Percentiles rank a stretch among this genome's conserved stretches.
Evolutionary conservation across 257 asterid genomes (phyloP).

Genomic region (Apocynum venetum): DNA sequence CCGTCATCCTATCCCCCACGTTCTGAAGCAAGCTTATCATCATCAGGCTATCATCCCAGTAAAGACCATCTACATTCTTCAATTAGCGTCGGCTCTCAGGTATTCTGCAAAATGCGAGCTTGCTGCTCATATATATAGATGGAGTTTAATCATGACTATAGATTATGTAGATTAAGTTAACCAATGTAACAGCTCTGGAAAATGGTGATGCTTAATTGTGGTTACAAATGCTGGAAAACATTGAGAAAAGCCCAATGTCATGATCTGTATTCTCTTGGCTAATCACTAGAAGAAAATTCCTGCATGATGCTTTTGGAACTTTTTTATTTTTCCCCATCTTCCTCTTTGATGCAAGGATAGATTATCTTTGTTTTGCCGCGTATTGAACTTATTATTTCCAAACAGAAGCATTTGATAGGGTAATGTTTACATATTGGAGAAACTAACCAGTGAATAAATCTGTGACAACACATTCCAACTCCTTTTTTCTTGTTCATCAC

Average conservation of each 20-base stretch:
- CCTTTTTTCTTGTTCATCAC: neutral
- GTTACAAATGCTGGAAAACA: neutral
- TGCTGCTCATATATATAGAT: neutral
- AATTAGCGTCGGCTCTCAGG: constrained; percentile 44
- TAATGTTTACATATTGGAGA: neutral
- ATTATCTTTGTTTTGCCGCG: neutral
- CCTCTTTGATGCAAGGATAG: neutral
- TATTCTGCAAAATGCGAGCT: constrained; percentile 19
- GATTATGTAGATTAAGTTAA: neutral
- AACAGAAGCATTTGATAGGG: neutral
- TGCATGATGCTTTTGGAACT: neutral
- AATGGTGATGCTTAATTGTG: neutral
- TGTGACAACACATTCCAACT: neutral
- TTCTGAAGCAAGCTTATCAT: constrained; percentile 36
- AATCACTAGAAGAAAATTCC: neutral
- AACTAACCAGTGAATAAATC: neutral
- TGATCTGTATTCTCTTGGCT: neutral
- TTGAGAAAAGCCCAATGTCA: neutral
- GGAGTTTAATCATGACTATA: neutral
- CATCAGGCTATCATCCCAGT: constrained; percentile 28
- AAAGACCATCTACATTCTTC: constrained; percentile 34
- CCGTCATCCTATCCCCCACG: constrained; percentile 38
- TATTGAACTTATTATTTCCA: neutral
- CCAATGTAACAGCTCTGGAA: neutral
- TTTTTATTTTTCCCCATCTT: neutral